These are phyloP conservation scores for Wickerhamomyces bisporus DNA, from an alignment of 805 yeast genomes.

Conservation along the genomic window DNA sequence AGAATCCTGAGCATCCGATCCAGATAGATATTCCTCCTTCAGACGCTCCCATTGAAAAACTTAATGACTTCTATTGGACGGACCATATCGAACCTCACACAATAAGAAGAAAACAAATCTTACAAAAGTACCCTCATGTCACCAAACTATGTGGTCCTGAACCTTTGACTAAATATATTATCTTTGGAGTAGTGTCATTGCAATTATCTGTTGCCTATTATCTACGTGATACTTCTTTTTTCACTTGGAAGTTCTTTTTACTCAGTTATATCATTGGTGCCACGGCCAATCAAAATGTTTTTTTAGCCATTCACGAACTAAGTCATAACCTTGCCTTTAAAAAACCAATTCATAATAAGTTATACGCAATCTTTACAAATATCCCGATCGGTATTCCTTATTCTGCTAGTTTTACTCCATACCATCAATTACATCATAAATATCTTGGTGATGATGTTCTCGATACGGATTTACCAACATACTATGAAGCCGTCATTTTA, in stretches of 20 bases:
- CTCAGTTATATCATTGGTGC: conserved; percentile 81
- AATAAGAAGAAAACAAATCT: conserved; percentile 62
- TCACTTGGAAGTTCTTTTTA: conserved; percentile 48
- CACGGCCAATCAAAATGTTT: conserved; percentile 76
- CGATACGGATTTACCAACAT: conserved; percentile 88
- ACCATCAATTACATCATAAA: conserved; percentile 88
- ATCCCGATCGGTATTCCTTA: conserved; percentile 89
- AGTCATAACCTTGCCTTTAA: conserved; percentile 82
- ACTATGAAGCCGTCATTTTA: conserved; percentile 65
- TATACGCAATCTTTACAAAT: conserved; percentile 73
- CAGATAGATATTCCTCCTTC: conserved; percentile 27
- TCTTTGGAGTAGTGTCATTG: conserved; percentile 55
- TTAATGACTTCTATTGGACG: conserved; percentile 80
- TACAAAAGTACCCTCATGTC: conserved; percentile 74
- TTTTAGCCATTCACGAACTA: conserved; percentile 84
- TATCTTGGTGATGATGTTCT: conserved; percentile 77
- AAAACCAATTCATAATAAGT: conserved; percentile 68
- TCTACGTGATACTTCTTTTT: conserved; percentile 50
- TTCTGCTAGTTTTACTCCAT: conserved; percentile 80
- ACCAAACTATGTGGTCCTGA: conserved; percentile 80
- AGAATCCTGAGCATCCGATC: conserved; percentile 20
- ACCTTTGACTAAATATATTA: conserved; percentile 77
- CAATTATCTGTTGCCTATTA: conserved; percentile 64
- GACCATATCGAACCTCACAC: conserved; percentile 78
- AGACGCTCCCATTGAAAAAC: conserved; percentile 26